These are phyloP conservation scores for Xerocomellus intermedius DNA, from an alignment of 768 basidiomycete species.

Conservation along the genomic window DNA sequence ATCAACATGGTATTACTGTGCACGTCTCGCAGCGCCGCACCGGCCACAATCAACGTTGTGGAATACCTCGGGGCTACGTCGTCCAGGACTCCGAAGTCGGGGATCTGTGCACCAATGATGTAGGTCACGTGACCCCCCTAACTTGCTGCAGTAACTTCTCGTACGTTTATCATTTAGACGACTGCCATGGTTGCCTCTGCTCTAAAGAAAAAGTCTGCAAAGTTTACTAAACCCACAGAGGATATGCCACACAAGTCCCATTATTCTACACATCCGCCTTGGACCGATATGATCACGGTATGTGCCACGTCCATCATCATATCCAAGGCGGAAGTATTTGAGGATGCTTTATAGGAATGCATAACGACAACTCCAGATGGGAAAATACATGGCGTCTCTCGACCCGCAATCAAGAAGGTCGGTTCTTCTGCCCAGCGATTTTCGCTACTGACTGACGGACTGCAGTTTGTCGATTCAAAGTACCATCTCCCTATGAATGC, in stretches of 20 bases:
- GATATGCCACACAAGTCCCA: constrained; percentile 29
- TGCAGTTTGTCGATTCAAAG: constrained; percentile 52
- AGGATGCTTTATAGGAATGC: constrained; percentile 54
- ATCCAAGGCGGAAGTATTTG: not conserved
- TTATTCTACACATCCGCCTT: constrained; percentile 51
- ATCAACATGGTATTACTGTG: not conserved
- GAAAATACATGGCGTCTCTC: constrained; percentile 69
- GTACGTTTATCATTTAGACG: not conserved
- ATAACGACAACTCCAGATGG: constrained; percentile 66
- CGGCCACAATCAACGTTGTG: not conserved
- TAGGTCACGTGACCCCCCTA: constrained; percentile 12
- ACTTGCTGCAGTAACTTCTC: not conserved
- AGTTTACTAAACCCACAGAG: constrained; percentile 3
- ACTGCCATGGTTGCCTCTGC: constrained; percentile 10
- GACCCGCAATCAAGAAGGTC: constrained; percentile 80
- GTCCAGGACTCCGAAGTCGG: not conserved
- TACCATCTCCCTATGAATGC: constrained; percentile 49
- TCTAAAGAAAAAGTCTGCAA: constrained; percentile 11
- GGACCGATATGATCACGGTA: constrained; percentile 45
- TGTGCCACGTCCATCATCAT: constrained; percentile 9
- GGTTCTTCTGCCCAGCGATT: not conserved
- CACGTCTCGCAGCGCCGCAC: not conserved
- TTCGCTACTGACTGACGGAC: not conserved
- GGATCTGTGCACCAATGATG: not conserved
- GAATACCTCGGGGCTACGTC: not conserved